Base-by-base conservation (phyloP, 2,329 filamentous ascomycete species). In the Plenodomus lindquistii region DNA sequence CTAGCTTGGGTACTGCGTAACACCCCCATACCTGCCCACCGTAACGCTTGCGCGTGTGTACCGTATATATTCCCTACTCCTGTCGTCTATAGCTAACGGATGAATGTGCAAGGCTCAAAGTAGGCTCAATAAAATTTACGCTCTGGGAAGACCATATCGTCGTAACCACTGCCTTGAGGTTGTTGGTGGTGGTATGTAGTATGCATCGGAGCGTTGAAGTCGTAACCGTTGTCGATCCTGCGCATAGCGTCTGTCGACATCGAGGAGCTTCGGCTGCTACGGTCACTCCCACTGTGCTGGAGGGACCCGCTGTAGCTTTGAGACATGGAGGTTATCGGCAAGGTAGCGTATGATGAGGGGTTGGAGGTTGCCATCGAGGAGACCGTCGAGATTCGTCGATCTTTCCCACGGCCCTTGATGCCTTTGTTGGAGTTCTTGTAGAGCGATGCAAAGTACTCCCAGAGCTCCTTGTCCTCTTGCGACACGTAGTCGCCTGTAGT, bases 371-470 rank as follows among this genome's bases (percentile, higher is more conserved):
- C 59, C 5, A 67, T 65, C 1, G 63, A 57, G 2, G 66, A 56
- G 21, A 66, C 50, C 10, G 71, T 66, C 37, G 72, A 73, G 57
- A 91, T 87, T 48, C 85, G 85, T 47, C 90, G 81, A 60, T 92
- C 89, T 69, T 93, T 94, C 37, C 94, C 94, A 38, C 94, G 85
- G 10, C 94, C 94, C 74, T 97, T 97, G 78, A 97, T 97, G 1
- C 94, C 94, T 73, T 96, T 96, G 81, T 97, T 97, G 75, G 88
- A 92, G 75, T 97, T 95, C 78, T 96, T 96, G 81, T 96, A 97
- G n/a, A 96, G 79, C 0, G 81, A 81, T 3, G 86, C 82, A 67
- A 97, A 94, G 75, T 96, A 96, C 59, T 88, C 83, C 78, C 88
- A 91, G 42, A 97, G 78, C 50, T 91, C 86, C 52, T 83, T 85